These are phyloP conservation scores for Boletus rubescentipes DNA, from an alignment of 768 basidiomycete species.

Conservation along the genomic window DNA sequence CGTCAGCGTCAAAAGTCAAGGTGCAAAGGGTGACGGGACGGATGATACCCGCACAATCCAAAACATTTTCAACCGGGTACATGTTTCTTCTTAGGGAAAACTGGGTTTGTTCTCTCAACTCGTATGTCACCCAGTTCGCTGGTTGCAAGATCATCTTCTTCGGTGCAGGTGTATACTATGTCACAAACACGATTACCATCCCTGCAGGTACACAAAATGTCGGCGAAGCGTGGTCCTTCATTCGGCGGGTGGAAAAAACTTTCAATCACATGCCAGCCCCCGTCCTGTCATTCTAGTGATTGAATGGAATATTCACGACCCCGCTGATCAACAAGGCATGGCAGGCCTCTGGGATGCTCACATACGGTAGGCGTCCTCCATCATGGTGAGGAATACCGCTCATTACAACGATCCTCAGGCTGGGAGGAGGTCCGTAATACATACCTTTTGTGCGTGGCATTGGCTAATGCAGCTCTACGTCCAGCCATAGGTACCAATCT, in stretches of 20 bases:
- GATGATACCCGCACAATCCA: constrained; percentile 72
- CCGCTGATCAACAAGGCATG: constrained; percentile 46
- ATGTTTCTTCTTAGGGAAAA: not conserved
- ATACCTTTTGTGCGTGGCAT: not conserved
- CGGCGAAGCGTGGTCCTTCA: constrained; percentile 47
- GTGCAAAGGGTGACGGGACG: constrained; percentile 73
- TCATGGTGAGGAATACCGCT: not conserved
- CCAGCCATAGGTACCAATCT: constrained; percentile 27
- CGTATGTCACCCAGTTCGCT: constrained; percentile 30
- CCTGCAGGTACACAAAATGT: constrained; percentile 44
- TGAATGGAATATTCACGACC: constrained; percentile 59
- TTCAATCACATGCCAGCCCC: constrained; percentile 37
- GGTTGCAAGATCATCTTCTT: constrained; percentile 51
- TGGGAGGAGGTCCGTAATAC: constrained; percentile 20
- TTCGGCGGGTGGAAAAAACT: constrained; percentile 42
- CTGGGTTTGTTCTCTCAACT: not conserved
- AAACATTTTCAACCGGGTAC: constrained; percentile 55
- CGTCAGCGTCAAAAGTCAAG: constrained; percentile 63
- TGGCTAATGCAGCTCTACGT: not conserved
- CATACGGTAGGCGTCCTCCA: constrained; percentile 25
- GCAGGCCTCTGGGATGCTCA: constrained; percentile 50
- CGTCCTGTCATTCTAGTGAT: constrained; percentile 40
- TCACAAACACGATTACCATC: constrained; percentile 44
- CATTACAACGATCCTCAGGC: constrained; percentile 1
- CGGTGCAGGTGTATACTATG: constrained; percentile 46